These are phyloP conservation scores for Schizosaccharomyces osmophilus DNA, from an alignment of 805 yeast genomes.

Conservation along the genomic window DNA sequence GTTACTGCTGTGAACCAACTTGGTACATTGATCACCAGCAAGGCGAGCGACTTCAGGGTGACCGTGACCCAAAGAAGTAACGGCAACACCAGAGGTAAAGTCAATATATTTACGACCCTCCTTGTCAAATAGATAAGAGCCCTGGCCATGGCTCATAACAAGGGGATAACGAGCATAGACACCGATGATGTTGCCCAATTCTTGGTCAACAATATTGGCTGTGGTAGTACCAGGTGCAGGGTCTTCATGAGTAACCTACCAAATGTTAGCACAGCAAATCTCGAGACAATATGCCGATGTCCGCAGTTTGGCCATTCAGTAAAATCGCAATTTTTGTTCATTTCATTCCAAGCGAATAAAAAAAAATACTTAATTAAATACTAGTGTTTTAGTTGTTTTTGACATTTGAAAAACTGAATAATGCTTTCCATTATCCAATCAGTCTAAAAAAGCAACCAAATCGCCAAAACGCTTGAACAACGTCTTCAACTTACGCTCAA, in stretches of 20 bases:
- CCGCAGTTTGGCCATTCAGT: too few relatives aligned
- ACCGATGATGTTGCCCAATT: conserved; percentile 37
- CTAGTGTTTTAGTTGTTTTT: too few relatives aligned
- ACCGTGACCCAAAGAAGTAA: conserved; percentile 79
- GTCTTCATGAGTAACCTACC: conserved; percentile 7
- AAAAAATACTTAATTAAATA: too few relatives aligned
- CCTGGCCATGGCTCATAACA: conserved; percentile 57
- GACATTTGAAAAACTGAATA: too few relatives aligned
- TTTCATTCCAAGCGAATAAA: too few relatives aligned
- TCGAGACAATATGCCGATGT: neutral
- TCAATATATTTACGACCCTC: conserved; percentile 58
- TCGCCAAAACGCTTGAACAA: too few relatives aligned
- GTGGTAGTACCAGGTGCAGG: conserved; percentile 14
- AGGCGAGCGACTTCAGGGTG: conserved; percentile 51
- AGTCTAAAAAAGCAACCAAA: too few relatives aligned
- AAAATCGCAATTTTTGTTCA: too few relatives aligned
- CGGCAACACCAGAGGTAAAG: conserved; percentile 91
- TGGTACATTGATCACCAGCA: conserved; percentile 42
- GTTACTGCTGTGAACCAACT: conserved; percentile 65
- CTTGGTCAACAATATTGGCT: conserved; percentile 19
- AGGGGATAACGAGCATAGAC: conserved; percentile 61
- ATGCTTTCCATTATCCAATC: too few relatives aligned
- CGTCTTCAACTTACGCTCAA: too few relatives aligned
- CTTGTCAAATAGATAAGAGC: conserved; percentile 57
- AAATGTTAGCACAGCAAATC: neutral